Evolutionary conservation across 345 rosid species (phyloP), one percentile per base, ranked within the genome.

Genomic region (Brassica rapa): DNA sequence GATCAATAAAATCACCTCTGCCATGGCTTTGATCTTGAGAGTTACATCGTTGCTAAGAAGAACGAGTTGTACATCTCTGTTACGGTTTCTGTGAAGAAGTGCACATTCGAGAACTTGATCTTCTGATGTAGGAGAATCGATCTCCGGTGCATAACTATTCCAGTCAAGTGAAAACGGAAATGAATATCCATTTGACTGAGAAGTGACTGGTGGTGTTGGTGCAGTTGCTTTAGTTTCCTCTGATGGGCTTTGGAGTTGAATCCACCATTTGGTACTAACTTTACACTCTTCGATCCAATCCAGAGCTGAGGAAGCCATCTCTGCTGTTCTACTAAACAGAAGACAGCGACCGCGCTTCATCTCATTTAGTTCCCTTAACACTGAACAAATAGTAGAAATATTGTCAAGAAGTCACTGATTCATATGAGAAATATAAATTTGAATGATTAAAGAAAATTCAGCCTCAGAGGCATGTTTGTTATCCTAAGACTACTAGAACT

Each of bases 21-120:
- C 96, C 88, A 93, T 89, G 84, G 98, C 97, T 77, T 93, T 89
- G 82, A 93, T 84, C 82, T 88, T 93, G 78, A 90, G 74, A 29
- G 88, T 88, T 35, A 56, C 81, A 59, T 89, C 88, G 12, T 86
- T 85, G 76, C 93, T 89, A 32, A 93, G 89, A 77, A 95, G 85
- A 82, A 90, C 86, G 15, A 91, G 82, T 19, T 86, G 87, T 85
- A 83, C 88, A 65, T 86, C 80, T 8, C 37, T 62, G 62, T 83
- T 80, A 71, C 80, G 78, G 75, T 83, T 86, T 70, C 86, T 79
- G 35, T 83, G 81, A 57, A 81, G 72, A 60, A 92, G 85, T 59
- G 91, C 93, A 77, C 71, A 85, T 41, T 90, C 96, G 24, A 95
- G 86, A 71, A 90, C 77, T 66, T 89, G 87, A 77, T 93, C 99